A percentile compares a stretch with the other conserved stretches of the same genome.
Conservation (phyloP, 768 basidiomycete species). For the Suillus subalutaceus region DNA sequence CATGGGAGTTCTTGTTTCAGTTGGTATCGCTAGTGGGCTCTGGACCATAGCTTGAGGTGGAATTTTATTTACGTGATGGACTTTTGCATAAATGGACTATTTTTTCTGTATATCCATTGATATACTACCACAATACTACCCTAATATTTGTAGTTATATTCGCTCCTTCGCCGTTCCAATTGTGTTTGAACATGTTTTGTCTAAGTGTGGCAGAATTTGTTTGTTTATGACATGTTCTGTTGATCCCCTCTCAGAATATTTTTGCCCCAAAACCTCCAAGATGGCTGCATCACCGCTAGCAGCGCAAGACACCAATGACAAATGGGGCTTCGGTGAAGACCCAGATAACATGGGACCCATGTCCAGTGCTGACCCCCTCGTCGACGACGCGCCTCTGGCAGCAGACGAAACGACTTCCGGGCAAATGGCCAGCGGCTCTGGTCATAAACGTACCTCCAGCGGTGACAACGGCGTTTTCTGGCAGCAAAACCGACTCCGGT, state of each 20-base stretch:
- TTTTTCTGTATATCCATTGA: neutral
- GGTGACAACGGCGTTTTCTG: constrained; percentile 40
- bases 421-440: neutral
- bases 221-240: constrained; percentile 2
- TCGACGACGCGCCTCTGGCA: constrained; percentile 41
- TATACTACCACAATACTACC: neutral
- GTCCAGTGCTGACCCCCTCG: constrained; percentile 50
- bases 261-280: constrained; percentile 11
- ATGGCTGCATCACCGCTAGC: constrained; percentile 19
- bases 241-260: neutral
- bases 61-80: neutral
- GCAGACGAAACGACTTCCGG: constrained; percentile 23
- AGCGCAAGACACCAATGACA: constrained; percentile 31
- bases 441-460: constrained; percentile 46
- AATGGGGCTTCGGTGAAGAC: constrained; percentile 52
- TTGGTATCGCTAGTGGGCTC: constrained; percentile 44
- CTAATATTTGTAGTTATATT: neutral
- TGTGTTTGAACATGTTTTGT: constrained; percentile 4
- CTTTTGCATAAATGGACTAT: neutral
- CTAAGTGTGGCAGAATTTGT: neutral
- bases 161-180: neutral
- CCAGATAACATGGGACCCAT: constrained; percentile 51
- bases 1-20: constrained; percentile 36
- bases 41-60: constrained; percentile 43
- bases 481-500: constrained; percentile 46